Conservation (phyloP, 306 rosid genomes). For the Pterocarpus macrocarpus region DNA sequence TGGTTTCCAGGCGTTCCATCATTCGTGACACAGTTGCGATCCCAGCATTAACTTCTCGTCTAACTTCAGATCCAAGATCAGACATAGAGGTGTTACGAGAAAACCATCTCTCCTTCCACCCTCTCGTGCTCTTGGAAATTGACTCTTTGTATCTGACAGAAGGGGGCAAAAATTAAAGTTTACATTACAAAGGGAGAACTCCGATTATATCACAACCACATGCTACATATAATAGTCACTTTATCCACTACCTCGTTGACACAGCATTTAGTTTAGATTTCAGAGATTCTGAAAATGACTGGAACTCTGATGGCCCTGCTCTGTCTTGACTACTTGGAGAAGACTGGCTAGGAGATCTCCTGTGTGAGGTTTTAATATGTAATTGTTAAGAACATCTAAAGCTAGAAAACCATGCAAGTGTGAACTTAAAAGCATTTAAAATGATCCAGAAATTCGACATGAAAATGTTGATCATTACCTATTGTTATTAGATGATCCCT, state of each 20-base stretch:
- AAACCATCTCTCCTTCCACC: constrained; percentile 96
- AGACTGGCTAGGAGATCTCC: constrained; percentile 75
- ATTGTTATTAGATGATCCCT: constrained; percentile 62
- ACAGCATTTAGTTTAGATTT: constrained; percentile 88
- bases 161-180: constrained; percentile 12
- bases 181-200: constrained; percentile 24
- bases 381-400: constrained; percentile 20
- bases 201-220: constrained; percentile 10
- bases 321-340: constrained; percentile 81
- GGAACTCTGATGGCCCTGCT: constrained; percentile 95
- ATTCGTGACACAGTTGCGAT: constrained; percentile 84
- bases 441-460: constrained; percentile 25
- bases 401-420: not conserved
- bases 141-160: constrained; percentile 89
- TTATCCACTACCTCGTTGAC: constrained; percentile 70
- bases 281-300: constrained; percentile 87
- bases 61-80: constrained; percentile 88
- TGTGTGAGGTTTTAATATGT: constrained; percentile 32
- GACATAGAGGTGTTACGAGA: constrained; percentile 83
- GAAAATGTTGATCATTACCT: constrained; percentile 51
- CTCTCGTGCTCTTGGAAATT: constrained; percentile 89
- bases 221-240: constrained; percentile 19
- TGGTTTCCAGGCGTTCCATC: constrained; percentile 93
- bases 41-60: constrained; percentile 85
- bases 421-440: constrained; percentile 5